Evolutionary conservation across 2,329 filamentous ascomycete species (phyloP), one percentile per base, ranked within the genome.

Genomic region (Hymenoscyphus salicellus): DNA sequence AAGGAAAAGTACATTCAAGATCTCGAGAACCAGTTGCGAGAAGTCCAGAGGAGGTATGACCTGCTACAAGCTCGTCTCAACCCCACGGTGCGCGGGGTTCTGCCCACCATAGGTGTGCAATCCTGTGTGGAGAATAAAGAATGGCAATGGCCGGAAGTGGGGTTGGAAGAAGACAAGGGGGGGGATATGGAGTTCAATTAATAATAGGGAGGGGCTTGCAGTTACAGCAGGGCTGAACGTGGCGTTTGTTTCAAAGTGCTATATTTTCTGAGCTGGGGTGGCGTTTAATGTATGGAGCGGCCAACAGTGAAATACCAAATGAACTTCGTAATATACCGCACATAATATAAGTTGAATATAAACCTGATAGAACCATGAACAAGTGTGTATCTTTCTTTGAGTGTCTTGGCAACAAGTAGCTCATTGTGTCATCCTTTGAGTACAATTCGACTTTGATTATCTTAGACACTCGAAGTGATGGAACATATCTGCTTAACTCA

Each of bases 1-100:
- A 66, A 66, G 28, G 65, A 66, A 43, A 62, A 64, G 52, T 66
- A 66, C 41, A 66, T 64, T 30, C 62, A 64, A 33, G 62, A 66
- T 28, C 59, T 66, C 23, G 65, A 66, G 28, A 55, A 60, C 10
- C 65, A 66, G 30, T 64, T 60, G 26, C 36, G 58, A 33, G 58
- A 60, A 6, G 33, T 66, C 3, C 62, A 64, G 38, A 49, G 38
- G 43, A 52, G 59, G 20, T 32, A 60, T 23, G 57, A 63, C 7
- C 30, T 38, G 16, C 36, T 60, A 20, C 58, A 20, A 20, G 55
- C 41, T 4, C 30, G 56, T 38, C 26, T 55, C 30, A 38, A 55
- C 20, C 26, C 26, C 30, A 30, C 17, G 28, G 43, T 28, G 23
- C 28, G 8, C 8, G 43, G 10, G 20, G 5, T 52, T 10, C 11